phyloP scores from a whole-genome alignment of 169 alveolate species.

The Hammondia hammondi region DNA sequence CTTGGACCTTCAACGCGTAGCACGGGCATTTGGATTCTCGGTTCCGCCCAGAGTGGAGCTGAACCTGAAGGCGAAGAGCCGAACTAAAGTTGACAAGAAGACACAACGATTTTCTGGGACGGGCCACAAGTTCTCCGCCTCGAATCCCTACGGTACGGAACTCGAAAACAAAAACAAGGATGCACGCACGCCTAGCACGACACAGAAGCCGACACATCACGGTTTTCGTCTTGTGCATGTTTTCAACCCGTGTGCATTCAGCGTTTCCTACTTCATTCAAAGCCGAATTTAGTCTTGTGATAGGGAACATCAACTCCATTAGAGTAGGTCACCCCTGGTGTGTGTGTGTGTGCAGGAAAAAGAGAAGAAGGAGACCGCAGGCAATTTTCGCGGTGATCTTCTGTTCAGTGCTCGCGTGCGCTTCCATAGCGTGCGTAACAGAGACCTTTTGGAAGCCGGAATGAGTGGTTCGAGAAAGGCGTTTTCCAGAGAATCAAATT shows the following conservation, averaged over 20 bases:
- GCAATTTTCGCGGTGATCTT: slow-evolving; percentile 69
- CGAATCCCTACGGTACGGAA: slow-evolving; percentile 75
- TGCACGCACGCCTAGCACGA: too few relatives aligned
- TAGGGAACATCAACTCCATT: too few relatives aligned
- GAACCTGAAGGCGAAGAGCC: slow-evolving; percentile 67
- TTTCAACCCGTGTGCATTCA: too few relatives aligned
- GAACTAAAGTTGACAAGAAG: slow-evolving; percentile 52
- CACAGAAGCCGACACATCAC: too few relatives aligned
- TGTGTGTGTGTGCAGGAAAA: slow-evolving; percentile 42
- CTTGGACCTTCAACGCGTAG: slow-evolving; percentile 94
- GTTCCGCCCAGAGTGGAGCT: slow-evolving; percentile 77
- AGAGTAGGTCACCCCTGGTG: background rate
- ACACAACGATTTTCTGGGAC: slow-evolving; percentile 55
- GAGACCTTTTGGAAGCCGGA: too few relatives aligned
- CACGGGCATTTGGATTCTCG: slow-evolving; percentile 86
- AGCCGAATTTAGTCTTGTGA: too few relatives aligned
- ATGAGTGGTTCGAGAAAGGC: too few relatives aligned
- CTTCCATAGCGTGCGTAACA: too few relatives aligned
- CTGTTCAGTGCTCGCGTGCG: too few relatives aligned
- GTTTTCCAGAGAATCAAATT: too few relatives aligned
- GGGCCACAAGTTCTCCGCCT: slow-evolving; percentile 77
- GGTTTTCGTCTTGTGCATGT: too few relatives aligned
- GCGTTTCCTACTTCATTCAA: too few relatives aligned
- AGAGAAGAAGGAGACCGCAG: slow-evolving; percentile 71
- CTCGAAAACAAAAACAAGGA: background rate